A percentile compares a stretch with the other conserved stretches of the same genome.
Evolutionary conservation across 2,329 filamentous ascomycete species (phyloP).

Genomic region (Didymosphaeria variabile): DNA sequence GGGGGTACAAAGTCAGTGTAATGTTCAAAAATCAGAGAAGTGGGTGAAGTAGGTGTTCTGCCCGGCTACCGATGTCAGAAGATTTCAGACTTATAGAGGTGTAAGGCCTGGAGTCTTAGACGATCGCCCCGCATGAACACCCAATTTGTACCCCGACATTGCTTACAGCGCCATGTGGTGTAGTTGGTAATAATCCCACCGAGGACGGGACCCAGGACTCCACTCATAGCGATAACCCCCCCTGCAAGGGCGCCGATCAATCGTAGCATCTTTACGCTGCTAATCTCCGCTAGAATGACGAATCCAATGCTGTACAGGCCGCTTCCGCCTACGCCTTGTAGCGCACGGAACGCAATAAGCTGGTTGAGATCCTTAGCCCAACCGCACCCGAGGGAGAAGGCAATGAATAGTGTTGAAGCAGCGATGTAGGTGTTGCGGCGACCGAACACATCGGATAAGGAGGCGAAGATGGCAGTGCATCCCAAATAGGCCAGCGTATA

Average conservation of each 20-base stretch:
- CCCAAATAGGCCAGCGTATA: slow-evolving; percentile 62
- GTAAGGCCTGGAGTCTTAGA: no score
- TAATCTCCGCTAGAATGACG: slow-evolving; percentile 10
- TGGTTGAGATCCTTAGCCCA: slow-evolving; percentile 3
- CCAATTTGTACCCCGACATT: not conserved
- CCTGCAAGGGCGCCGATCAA: slow-evolving; percentile 8
- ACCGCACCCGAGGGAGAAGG: slow-evolving; percentile 16
- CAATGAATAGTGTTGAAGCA: slow-evolving; percentile 8
- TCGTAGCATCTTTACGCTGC: slow-evolving; percentile 5
- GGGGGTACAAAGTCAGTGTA: no score
- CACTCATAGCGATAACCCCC: slow-evolving; percentile 5
- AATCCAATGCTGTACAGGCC: slow-evolving; percentile 16
- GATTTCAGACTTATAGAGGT: no score
- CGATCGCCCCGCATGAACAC: no score
- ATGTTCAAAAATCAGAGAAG: no score
- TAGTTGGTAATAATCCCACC: slow-evolving; percentile 7
- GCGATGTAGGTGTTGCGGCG: slow-evolving; percentile 6
- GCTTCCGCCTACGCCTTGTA: slow-evolving; percentile 22
- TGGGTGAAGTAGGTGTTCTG: no score
- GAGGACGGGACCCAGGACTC: slow-evolving; percentile 9
- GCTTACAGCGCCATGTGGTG: slow-evolving; percentile 3
- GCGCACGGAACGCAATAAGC: slow-evolving; percentile 21
- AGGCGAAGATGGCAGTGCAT: slow-evolving; percentile 51
- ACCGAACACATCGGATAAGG: slow-evolving; percentile 14
- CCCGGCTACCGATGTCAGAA: no score